Percentiles rank a stretch among this genome's conserved stretches.
Evolutionary conservation across 805 yeast genomes (phyloP).

Genomic region (Candida dendrica): DNA sequence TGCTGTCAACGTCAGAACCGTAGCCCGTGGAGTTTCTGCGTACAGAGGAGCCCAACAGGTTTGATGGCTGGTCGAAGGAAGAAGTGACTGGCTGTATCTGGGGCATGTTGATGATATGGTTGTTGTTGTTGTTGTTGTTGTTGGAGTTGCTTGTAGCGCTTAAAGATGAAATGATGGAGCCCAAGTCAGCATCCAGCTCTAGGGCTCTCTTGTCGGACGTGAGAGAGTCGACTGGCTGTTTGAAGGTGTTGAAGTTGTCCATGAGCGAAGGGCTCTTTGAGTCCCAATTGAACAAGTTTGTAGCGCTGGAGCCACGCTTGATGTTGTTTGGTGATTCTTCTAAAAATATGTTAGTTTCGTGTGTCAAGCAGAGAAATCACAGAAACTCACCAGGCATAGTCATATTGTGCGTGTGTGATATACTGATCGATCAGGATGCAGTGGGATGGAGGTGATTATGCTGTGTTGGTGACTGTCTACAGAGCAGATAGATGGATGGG

Average conservation of each 20-base stretch:
- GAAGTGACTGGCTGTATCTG: background rate
- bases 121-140: conserved; percentile 10
- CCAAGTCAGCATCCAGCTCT: conserved; percentile 20
- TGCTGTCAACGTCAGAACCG: conserved; percentile 33
- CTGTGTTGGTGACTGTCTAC: too few relatives aligned
- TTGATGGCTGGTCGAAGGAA: conserved; percentile 7
- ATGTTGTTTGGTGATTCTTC: background rate
- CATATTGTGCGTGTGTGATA: too few relatives aligned
- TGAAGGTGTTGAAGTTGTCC: background rate
- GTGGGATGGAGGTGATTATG: too few relatives aligned
- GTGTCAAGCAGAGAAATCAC: too few relatives aligned
- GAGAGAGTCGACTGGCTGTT: conserved; percentile 1
- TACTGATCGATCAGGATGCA: too few relatives aligned
- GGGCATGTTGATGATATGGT: conserved; percentile 1
- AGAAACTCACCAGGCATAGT: too few relatives aligned
- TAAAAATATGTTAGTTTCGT: background rate
- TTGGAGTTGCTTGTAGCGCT: conserved; percentile 18
- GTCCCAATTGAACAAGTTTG: background rate
- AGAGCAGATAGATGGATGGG: too few relatives aligned
- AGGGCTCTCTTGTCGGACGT: conserved; percentile 2
- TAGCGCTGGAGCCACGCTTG: background rate
- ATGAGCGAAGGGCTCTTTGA: background rate
- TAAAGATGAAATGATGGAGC: conserved; percentile 23
- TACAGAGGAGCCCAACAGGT: conserved; percentile 6
- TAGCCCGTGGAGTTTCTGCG: conserved; percentile 36